Conservation (phyloP, 108 stramenopile species). For the Nitzschia palea region DNA sequence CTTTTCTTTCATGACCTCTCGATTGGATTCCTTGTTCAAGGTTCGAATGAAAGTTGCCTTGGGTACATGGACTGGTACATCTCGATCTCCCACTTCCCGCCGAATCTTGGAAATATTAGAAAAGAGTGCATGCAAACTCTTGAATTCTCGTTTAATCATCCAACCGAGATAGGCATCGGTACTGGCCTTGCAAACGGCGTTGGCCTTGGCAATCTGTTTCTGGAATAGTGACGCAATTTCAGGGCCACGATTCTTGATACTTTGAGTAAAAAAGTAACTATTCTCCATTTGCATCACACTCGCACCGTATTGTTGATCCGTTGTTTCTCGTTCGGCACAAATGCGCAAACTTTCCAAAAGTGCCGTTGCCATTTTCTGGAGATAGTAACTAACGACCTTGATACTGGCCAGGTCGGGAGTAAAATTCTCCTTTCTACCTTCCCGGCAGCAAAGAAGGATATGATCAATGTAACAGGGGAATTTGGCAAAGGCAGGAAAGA, state of each 20-base stretch:
- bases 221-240: constrained; percentile 72
- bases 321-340: constrained; percentile 75
- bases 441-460: constrained; percentile 75
- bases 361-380: constrained; percentile 88
- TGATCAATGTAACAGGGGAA: constrained; percentile 86
- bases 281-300: constrained; percentile 92
- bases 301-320: constrained; percentile 85
- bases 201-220: constrained; percentile 79
- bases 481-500: constrained; percentile 75
- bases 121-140: constrained; percentile 84
- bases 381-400: constrained; percentile 83
- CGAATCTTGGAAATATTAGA: constrained; percentile 79
- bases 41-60: constrained; percentile 79
- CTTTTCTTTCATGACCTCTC: constrained; percentile 85
- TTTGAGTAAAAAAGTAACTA: constrained; percentile 84
- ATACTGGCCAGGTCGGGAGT: constrained; percentile 78
- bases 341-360: constrained; percentile 75
- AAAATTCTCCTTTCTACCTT: constrained; percentile 64
- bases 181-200: constrained; percentile 79
- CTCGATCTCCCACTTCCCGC: constrained; percentile 80
- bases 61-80: constrained; percentile 83
- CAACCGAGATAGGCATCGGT: constrained; percentile 90
- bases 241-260: constrained; percentile 70
- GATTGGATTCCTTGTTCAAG: constrained; percentile 80
- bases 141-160: constrained; percentile 92